Conservation (phyloP, 1,284 basidiomycete genomes). For the Melampsora americana region DNA sequence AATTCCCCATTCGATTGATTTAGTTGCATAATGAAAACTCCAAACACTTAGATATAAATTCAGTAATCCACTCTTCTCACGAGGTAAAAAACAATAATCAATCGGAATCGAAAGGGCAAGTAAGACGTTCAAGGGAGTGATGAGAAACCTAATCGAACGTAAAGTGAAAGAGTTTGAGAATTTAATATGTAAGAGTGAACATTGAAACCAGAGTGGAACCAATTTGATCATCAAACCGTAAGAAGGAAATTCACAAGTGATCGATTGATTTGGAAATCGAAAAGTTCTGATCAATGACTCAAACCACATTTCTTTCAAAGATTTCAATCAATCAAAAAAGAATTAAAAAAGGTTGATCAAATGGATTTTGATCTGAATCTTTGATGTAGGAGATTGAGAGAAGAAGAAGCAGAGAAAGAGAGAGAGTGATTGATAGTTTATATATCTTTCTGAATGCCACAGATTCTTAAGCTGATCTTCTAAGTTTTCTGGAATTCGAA, state of each 20-base stretch:
- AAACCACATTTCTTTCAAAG: no score
- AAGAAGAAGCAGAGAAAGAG: no score
- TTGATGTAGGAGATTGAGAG: no score
- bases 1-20: constrained; percentile 22
- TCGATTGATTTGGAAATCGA: not conserved
- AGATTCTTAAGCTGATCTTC: no score
- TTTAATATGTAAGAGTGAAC: no score
- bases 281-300: no score
- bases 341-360: no score
- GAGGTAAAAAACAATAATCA: not conserved
- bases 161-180: not conserved
- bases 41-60: constrained; percentile 29
- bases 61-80: not conserved
- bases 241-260: not conserved
- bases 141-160: not conserved
- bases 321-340: no score
- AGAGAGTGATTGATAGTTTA: no score
- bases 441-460: no score
- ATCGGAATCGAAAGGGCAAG: not conserved
- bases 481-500: no score
- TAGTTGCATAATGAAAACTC: constrained; percentile 2
- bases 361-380: no score
- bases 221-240: not conserved
- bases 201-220: not conserved
- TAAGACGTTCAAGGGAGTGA: not conserved